phyloP scores from a whole-genome alignment of 2,329 filamentous ascomycete genomes.

The Fusarium coicis region DNA sequence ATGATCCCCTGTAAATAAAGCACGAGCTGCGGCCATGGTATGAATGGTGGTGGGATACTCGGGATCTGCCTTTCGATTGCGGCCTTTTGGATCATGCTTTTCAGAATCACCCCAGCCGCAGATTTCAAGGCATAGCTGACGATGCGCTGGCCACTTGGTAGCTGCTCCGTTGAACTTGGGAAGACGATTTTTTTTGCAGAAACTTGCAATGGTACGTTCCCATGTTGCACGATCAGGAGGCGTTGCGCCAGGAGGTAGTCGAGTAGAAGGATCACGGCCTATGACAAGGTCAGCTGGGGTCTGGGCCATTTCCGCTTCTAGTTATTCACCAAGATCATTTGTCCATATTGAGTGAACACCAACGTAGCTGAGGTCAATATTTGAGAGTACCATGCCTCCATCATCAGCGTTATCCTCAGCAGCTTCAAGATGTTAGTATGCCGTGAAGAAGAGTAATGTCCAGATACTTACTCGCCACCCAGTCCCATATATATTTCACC shows the following conservation, averaged over 20 bases:
- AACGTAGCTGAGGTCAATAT: slow-evolving; percentile 79
- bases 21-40: slow-evolving; percentile 81
- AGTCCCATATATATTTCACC: slow-evolving; percentile 83
- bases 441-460: background rate
- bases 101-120: slow-evolving; percentile 75
- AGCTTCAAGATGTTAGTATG: slow-evolving; percentile 51
- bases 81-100: slow-evolving; percentile 57
- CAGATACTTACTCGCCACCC: slow-evolving; percentile 69
- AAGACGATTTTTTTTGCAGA: slow-evolving; percentile 72
- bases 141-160: slow-evolving; percentile 74
- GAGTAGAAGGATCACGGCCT: slow-evolving; percentile 61
- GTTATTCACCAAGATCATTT: slow-evolving; percentile 69
- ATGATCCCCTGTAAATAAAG: slow-evolving; percentile 77
- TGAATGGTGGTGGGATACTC: slow-evolving; percentile 66
- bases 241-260: slow-evolving; percentile 58
- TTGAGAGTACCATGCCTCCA: slow-evolving; percentile 75
- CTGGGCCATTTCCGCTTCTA: background rate
- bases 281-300: slow-evolving; percentile 9
- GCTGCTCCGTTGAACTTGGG: slow-evolving; percentile 70
- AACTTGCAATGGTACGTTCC: slow-evolving; percentile 70
- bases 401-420: slow-evolving; percentile 72
- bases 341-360: slow-evolving; percentile 80
- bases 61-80: slow-evolving; percentile 55
- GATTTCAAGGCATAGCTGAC: slow-evolving; percentile 79
- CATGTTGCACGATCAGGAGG: slow-evolving; percentile 64